Evolutionary conservation across 2,329 filamentous ascomycete genomes (phyloP), one percentile per base, ranked within the genome.

Genomic region (Furcasterigmium furcatum): DNA sequence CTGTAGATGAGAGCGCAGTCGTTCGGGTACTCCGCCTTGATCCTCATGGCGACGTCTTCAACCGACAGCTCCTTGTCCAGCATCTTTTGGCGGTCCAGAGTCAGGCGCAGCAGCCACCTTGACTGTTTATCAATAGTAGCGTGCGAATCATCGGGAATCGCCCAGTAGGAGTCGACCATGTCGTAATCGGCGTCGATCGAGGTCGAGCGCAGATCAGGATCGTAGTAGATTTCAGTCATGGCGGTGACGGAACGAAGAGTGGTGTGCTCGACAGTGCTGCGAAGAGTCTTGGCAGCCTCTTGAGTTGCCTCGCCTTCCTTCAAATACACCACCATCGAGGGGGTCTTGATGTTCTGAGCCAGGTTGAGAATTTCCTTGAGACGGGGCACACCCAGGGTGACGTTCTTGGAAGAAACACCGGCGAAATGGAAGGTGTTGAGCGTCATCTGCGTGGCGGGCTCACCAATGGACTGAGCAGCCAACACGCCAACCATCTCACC

Each of bases 371-470:
- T 99, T 73, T 99, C 94, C 79, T 99, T 99, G 41, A 99, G 82
- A 84, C 94, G 92, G 36, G 94, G 94, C 36, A 99, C 94, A 90
- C 94, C 94, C 41, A 99, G 85, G 1, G 94, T 99, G 45, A 99
- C 92, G 77, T 99, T 99, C 85, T 99, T 99, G 20, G 92, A 96
- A 30, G 95, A 96, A 50, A 99, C 91, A 96, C 94, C 94, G 67
- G 94, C 91, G 67, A 99, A 99, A 77, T 99, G 94, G 87, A 99
- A 99, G 20, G 94, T 99, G 73, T 99, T 99, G 50, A 99, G 74
- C 2, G 94, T 99, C 94, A 99, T 99, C 76, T 99, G 94, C 1
- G 94, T 99, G 19, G 94, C 95, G 34, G 94, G 94, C 68, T 99
- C 94, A 73, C 94, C 94, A 63, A 99, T 99, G 25, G 94, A 99